These are phyloP conservation scores for Trichoderma sp. DNA, from an alignment of 2,329 filamentous ascomycete genomes.

Conservation along the genomic window DNA sequence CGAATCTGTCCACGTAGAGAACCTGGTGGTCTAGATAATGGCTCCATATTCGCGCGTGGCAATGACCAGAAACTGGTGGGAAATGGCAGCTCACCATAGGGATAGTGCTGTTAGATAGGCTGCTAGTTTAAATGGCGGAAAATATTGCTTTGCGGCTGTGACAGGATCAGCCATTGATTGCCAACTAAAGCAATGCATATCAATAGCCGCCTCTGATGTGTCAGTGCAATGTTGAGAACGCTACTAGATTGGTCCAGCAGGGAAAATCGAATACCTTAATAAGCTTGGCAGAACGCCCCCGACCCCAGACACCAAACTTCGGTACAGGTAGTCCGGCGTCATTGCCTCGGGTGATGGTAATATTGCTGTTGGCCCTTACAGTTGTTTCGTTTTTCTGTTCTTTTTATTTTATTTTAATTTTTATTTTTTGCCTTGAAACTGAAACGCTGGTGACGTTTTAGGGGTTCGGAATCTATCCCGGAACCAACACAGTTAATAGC, in stretches of 20 bases:
- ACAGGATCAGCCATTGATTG: neutral
- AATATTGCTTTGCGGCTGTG: neutral
- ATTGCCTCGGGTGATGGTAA: neutral
- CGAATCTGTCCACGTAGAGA: no score
- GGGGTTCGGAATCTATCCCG: neutral
- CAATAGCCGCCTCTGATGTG: neutral
- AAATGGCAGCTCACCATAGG: neutral
- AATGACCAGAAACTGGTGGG: neutral
- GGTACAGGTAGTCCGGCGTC: neutral
- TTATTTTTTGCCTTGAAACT: conserved; percentile 6
- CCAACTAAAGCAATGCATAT: neutral
- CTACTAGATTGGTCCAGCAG: neutral
- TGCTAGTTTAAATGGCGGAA: neutral
- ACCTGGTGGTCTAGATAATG: neutral
- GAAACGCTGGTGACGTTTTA: conserved; percentile 1
- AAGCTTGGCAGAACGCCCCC: neutral
- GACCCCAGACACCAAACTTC: conserved; percentile 2
- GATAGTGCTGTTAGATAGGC: neutral
- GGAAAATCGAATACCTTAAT: neutral
- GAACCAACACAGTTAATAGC: neutral
- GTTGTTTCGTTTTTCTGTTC: neutral
- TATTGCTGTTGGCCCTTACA: conserved; percentile 2
- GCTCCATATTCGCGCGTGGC: neutral
- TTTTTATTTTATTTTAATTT: no score
- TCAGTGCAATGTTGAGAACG: neutral